These are phyloP conservation scores for Aureobasidium sp. DNA, from an alignment of 2,329 filamentous ascomycete genomes.

Conservation along the genomic window DNA sequence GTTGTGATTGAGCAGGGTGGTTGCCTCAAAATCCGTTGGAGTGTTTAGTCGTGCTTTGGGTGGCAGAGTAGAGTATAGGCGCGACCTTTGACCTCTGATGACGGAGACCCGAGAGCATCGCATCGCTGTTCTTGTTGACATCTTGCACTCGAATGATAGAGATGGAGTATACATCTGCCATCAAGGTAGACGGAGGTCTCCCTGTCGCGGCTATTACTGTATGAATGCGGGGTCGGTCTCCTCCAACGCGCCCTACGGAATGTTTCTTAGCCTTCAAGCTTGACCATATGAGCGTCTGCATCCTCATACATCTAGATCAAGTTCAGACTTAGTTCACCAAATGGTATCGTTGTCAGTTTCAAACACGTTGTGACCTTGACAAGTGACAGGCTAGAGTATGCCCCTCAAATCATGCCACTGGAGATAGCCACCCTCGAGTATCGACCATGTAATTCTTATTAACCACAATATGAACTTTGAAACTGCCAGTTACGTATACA, in stretches of 20 bases:
- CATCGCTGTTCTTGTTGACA: neutral
- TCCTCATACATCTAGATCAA: neutral
- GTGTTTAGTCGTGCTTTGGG: constrained; percentile 63
- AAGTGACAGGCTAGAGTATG: neutral
- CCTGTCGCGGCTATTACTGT: neutral
- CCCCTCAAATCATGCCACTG: neutral
- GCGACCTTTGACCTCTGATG: neutral
- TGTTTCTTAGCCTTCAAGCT: neutral
- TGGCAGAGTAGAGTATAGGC: constrained; percentile 41
- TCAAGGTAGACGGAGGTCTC: neutral
- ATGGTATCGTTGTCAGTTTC: neutral
- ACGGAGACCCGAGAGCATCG: neutral
- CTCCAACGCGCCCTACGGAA: neutral
- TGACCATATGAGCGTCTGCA: neutral
- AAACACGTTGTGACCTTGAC: neutral
- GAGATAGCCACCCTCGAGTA: neutral
- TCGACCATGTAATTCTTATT: neutral
- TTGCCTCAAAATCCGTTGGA: constrained; percentile 78
- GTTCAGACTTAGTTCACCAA: neutral
- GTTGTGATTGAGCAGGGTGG: constrained; percentile 71
- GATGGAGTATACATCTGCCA: neutral
- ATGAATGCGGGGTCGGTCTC: neutral
- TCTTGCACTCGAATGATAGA: neutral
- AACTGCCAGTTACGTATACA: neutral
- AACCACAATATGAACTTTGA: neutral